Percentiles rank a stretch among this genome's conserved stretches.
Conservation (phyloP, 2,329 filamentous ascomycete species). For the Fusarium subglutinans region DNA sequence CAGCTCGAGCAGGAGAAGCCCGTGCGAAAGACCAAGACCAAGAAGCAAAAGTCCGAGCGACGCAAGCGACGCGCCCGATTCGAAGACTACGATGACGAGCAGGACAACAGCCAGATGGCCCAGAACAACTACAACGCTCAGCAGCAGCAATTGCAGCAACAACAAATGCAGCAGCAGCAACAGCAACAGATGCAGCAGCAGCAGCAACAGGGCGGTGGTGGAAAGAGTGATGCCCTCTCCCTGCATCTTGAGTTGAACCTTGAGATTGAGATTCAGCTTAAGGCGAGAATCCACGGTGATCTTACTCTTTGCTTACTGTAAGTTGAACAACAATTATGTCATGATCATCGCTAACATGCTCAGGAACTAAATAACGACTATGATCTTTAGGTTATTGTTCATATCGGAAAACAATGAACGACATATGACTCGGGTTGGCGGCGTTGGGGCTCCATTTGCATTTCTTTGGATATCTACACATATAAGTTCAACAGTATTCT, state of each 20-base stretch:
- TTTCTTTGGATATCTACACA: constrained; percentile 5
- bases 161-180: constrained; percentile 26
- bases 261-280: constrained; percentile 84
- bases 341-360: neutral
- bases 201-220: constrained; percentile 29
- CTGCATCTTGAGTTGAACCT: constrained; percentile 81
- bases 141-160: constrained; percentile 29
- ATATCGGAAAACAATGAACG: constrained; percentile 1
- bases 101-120: constrained; percentile 23
- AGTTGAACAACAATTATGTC: constrained; percentile 40
- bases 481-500: constrained; percentile 15
- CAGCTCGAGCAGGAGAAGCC: constrained; percentile 31
- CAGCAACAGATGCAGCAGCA: constrained; percentile 21
- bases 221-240: constrained; percentile 58
- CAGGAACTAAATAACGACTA: constrained; percentile 24
- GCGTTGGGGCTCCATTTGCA: constrained; percentile 18
- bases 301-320: constrained; percentile 76
- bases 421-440: constrained; percentile 16
- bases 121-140: constrained; percentile 26
- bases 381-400: neutral
- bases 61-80: constrained; percentile 32
- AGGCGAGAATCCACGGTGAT: constrained; percentile 86
- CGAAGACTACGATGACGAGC: constrained; percentile 27
- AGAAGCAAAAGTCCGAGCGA: constrained; percentile 32
- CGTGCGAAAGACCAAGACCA: constrained; percentile 30